These are phyloP conservation scores for Rhizopogon roseolus DNA, from an alignment of 768 basidiomycete genomes.

Conservation along the genomic window DNA sequence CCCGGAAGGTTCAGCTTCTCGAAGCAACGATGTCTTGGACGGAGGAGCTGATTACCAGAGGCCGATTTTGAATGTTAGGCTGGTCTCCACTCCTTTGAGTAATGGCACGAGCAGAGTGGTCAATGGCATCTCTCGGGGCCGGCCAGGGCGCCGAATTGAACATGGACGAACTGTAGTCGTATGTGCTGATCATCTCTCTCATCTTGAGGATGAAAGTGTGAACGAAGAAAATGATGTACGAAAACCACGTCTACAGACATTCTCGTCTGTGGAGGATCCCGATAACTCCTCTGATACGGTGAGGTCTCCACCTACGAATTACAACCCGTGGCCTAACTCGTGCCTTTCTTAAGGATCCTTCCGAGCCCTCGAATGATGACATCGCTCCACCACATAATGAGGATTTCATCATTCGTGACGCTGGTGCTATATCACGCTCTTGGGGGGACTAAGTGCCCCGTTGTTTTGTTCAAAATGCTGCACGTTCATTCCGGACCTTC, in stretches of 20 bases:
- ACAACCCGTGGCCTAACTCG: constrained; percentile 6
- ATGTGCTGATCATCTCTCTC: not conserved
- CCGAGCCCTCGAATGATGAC: constrained; percentile 6
- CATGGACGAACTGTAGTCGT: constrained; percentile 1
- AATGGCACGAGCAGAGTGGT: constrained; percentile 1
- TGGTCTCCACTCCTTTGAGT: constrained; percentile 9
- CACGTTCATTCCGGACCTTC: constrained; percentile 28
- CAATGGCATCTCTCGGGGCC: constrained; percentile 16
- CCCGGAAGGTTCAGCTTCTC: constrained; percentile 12
- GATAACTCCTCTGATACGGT: not conserved
- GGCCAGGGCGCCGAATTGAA: constrained; percentile 13
- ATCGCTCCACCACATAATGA: constrained; percentile 15
- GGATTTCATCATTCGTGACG: constrained; percentile 23
- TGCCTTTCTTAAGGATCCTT: constrained; percentile 6
- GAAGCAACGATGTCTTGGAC: not conserved
- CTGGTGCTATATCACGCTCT: constrained; percentile 29
- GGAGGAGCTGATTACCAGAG: not conserved
- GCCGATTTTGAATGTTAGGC: constrained; percentile 20
- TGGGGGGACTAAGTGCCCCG: constrained; percentile 25
- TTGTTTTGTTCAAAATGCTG: constrained; percentile 6
- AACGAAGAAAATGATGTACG: constrained; percentile 2
- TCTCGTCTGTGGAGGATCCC: constrained; percentile 1
- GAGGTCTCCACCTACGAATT: not conserved
- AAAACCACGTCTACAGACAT: constrained; percentile 1
- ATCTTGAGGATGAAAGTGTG: not conserved